These are phyloP conservation scores for Aquilaria yunnanensis DNA, from an alignment of 345 rosid species.

Conservation along the genomic window DNA sequence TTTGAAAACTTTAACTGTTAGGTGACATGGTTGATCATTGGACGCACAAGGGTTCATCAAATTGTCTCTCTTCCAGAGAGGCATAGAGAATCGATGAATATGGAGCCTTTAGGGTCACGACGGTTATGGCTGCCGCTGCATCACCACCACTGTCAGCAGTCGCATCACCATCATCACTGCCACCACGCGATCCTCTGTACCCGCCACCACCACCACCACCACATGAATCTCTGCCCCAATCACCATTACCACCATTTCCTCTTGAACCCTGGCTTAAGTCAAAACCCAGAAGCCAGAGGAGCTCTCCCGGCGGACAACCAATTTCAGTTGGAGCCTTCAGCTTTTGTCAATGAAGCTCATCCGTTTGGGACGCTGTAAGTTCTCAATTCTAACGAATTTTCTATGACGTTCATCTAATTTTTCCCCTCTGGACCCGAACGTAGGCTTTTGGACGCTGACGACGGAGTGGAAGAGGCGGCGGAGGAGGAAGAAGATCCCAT, in stretches of 20 bases:
- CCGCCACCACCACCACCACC: slow-evolving; percentile 2
- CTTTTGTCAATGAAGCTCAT: not conserved
- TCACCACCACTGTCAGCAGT: slow-evolving; percentile 17
- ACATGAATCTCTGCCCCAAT: not conserved
- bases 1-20: no score
- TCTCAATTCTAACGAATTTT: not conserved
- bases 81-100: not conserved
- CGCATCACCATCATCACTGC: not conserved
- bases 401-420: not conserved
- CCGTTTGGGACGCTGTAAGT: slow-evolving; percentile 18
- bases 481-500: slow-evolving; percentile 39
- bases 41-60: no score
- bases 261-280: slow-evolving; percentile 6
- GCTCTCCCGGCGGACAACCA: slow-evolving; percentile 12
- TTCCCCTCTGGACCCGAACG: not conserved
- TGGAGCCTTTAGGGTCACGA: slow-evolving; percentile 16
- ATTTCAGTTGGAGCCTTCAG: slow-evolving; percentile 1
- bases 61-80: no score
- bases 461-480: slow-evolving; percentile 16
- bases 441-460: slow-evolving; percentile 25
- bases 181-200: not conserved
- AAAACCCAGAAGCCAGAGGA: no score
- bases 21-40: no score
- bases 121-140: slow-evolving; percentile 10
- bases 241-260: slow-evolving; percentile 8